Evolutionary conservation across 257 asterid species (phyloP).

Genomic region (Buddleja alternifolia): DNA sequence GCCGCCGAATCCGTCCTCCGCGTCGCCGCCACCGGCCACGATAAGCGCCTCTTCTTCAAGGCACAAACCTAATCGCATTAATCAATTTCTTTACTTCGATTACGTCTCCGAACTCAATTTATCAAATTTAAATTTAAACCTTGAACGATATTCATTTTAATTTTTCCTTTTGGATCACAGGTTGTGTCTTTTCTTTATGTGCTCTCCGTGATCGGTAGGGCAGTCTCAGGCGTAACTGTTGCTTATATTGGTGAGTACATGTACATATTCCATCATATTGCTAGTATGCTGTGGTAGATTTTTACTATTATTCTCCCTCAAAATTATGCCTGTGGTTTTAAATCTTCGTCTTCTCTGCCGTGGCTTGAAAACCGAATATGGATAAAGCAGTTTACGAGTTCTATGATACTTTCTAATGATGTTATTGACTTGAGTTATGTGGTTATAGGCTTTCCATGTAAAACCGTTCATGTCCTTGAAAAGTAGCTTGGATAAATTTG

Average conservation of each 20-base stretch:
- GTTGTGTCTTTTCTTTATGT: conserved; percentile 73
- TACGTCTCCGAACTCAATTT: too few species aligned
- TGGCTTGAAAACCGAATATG: neutral
- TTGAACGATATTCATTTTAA: neutral
- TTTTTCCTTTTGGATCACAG: conserved; percentile 35
- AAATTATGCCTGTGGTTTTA: too few species aligned
- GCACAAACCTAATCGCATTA: conserved; percentile 26
- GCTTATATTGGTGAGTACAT: conserved; percentile 69
- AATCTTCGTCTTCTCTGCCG: neutral
- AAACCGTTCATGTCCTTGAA: neutral
- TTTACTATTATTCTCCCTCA: too few species aligned
- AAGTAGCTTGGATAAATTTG: neutral
- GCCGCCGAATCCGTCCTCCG: conserved; percentile 98
- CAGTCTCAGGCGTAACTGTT: conserved; percentile 77
- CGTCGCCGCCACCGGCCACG: conserved; percentile 99
- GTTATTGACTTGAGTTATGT: neutral
- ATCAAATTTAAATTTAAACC: neutral
- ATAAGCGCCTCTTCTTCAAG: conserved; percentile 90
- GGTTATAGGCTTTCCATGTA: neutral
- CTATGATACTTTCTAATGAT: neutral
- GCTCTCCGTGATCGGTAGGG: conserved; percentile 83
- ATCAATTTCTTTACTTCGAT: too few species aligned
- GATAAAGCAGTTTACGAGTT: neutral
- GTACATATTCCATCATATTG: neutral
- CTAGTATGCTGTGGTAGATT: too few species aligned